Conservation (phyloP, 257 asterid genomes). For the Anisodus tanguticus region DNA sequence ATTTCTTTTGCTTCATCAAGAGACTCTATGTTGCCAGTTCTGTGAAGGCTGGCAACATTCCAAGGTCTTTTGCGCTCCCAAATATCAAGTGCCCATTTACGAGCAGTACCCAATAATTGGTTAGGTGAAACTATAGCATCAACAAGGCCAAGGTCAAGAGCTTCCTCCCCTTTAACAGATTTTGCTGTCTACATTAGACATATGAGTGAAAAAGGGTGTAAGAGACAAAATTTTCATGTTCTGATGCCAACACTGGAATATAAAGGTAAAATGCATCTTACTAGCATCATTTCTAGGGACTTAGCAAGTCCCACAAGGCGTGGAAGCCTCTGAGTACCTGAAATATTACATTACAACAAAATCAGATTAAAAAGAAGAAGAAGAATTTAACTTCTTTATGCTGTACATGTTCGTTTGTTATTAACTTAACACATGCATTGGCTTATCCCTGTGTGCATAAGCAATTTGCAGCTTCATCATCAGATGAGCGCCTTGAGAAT, state of each 20-base stretch:
- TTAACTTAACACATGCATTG: neutral
- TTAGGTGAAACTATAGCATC: conserved; percentile 76
- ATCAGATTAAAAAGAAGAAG: conserved; percentile 15
- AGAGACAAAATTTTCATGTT: conserved; percentile 26
- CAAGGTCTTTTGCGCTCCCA: conserved; percentile 76
- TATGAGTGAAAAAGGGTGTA: conserved; percentile 7
- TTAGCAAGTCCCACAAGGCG: conserved; percentile 96
- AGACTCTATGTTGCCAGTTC: conserved; percentile 82
- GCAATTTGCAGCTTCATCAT: neutral
- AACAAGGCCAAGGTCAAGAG: conserved; percentile 87
- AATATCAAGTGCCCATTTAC: conserved; percentile 89
- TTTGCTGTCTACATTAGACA: conserved; percentile 68
- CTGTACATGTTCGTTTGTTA: neutral
- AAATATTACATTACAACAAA: conserved; percentile 30
- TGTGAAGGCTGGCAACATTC: conserved; percentile 67
- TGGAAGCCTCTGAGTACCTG: conserved; percentile 99
- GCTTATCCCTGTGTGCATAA: neutral
- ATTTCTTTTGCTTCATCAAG: conserved; percentile 91
- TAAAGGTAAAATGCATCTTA: conserved; percentile 43
- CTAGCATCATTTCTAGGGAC: conserved; percentile 98
- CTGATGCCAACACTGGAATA: neutral
- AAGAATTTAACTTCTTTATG: neutral
- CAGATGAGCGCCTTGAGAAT: neutral
- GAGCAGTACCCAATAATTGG: conserved; percentile 72
- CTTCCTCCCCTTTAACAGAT: conserved; percentile 88